These are phyloP conservation scores for Penstemon newberryi DNA, from an alignment of 257 asterid species.

Conservation along the genomic window DNA sequence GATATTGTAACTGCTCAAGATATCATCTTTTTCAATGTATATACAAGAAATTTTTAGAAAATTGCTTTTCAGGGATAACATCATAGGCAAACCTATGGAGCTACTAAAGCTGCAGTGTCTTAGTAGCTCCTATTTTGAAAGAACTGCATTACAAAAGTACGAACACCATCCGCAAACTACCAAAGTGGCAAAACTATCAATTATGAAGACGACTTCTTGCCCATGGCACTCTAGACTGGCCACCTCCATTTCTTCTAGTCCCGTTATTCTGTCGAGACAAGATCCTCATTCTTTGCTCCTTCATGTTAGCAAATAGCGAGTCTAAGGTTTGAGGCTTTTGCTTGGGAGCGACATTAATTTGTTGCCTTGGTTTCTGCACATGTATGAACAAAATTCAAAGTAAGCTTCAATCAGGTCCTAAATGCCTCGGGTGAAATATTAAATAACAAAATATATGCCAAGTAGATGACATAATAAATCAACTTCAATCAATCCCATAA, in stretches of 20 bases:
- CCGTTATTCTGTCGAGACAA: conserved; percentile 43
- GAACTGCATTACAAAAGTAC: background rate
- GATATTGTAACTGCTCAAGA: no score
- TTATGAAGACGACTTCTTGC: conserved; percentile 56
- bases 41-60: no score
- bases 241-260: conserved; percentile 52
- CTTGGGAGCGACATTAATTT: conserved; percentile 36
- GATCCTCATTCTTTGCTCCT: conserved; percentile 70
- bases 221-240: conserved; percentile 65
- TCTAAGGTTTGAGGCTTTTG: conserved; percentile 79
- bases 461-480: background rate
- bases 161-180: conserved; percentile 2
- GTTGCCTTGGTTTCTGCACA: conserved; percentile 53
- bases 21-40: no score
- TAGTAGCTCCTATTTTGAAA: conserved; percentile 11
- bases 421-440: background rate
- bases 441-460: background rate
- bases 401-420: background rate
- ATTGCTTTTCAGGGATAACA: no score
- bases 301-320: conserved; percentile 87
- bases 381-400: background rate
- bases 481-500: background rate
- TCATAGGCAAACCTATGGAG: no score
- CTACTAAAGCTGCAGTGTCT: conserved; percentile 4
- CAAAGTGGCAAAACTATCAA: conserved; percentile 24